Evolutionary conservation across 306 rosid species (phyloP).

Genomic region (Gastrolobium villosum): DNA sequence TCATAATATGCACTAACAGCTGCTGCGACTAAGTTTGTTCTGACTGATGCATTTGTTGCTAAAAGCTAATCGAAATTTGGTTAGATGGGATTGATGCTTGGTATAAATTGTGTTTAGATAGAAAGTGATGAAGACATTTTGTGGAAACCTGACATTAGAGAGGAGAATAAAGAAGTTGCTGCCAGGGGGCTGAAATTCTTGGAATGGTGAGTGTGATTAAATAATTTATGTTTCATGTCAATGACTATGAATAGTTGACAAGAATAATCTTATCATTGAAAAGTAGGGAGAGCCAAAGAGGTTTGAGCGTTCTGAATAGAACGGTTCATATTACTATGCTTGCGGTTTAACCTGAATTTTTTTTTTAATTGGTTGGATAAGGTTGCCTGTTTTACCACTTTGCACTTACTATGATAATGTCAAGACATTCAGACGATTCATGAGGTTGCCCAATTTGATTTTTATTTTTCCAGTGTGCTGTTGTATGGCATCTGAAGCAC

Average conservation of each 20-base stretch:
- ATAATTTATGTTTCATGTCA: background rate
- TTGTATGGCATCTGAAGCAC: conserved; percentile 30
- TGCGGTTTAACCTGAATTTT: background rate
- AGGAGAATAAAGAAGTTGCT: conserved; percentile 78
- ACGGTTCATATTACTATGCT: conserved; percentile 20
- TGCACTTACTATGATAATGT: background rate
- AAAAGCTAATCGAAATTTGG: conserved; percentile 33
- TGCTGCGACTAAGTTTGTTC: conserved; percentile 23
- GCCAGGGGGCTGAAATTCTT: conserved; percentile 84
- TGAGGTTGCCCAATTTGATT: background rate
- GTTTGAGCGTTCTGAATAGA: background rate
- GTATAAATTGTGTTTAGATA: conserved; percentile 61
- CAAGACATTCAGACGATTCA: background rate
- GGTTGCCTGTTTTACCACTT: background rate
- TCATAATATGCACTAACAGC: conserved; percentile 33
- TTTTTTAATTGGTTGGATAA: conserved; percentile 18
- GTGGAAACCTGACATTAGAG: conserved; percentile 85
- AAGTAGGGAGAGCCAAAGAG: conserved; percentile 15
- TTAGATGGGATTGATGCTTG: conserved; percentile 40
- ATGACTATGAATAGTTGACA: conserved; percentile 10
- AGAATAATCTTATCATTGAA: background rate
- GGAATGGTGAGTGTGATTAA: conserved; percentile 68
- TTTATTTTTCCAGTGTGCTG: conserved; percentile 20
- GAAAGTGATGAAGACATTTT: conserved; percentile 77
- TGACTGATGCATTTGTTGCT: conserved; percentile 39